A percentile compares a stretch with the other conserved stretches of the same genome.
Evolutionary conservation across 768 basidiomycete species (phyloP).

Genomic region (Termitomyces sp.): DNA sequence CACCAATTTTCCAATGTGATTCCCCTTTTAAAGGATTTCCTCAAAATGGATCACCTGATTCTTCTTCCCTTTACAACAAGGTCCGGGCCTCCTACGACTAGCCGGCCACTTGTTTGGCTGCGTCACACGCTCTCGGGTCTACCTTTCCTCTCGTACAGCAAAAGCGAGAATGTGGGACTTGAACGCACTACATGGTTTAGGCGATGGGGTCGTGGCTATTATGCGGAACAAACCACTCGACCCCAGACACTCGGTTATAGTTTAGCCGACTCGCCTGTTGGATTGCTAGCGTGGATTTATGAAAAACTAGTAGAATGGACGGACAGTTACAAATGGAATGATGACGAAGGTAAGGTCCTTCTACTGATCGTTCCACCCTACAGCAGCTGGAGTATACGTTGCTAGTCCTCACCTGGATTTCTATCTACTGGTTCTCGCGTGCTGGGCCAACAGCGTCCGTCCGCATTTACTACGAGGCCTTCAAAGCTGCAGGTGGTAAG

Average conservation of each 20-base stretch:
- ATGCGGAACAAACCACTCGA: constrained; percentile 36
- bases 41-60: neutral
- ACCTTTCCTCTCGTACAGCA: constrained; percentile 16
- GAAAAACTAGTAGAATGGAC: constrained; percentile 48
- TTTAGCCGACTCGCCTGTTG: constrained; percentile 55
- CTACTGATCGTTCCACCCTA: neutral
- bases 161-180: constrained; percentile 30
- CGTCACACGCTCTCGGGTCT: constrained; percentile 21
- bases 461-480: constrained; percentile 55
- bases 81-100: constrained; percentile 17
- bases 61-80: constrained; percentile 17
- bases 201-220: constrained; percentile 34
- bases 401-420: constrained; percentile 59
- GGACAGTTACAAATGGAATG: constrained; percentile 53
- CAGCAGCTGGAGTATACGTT: neutral
- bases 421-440: constrained; percentile 58
- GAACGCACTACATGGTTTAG: constrained; percentile 26
- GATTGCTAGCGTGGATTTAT: constrained; percentile 51
- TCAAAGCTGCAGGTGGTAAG: constrained; percentile 13
- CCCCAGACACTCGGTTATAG: constrained; percentile 54
- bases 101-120: constrained; percentile 22
- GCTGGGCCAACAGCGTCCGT: constrained; percentile 54
- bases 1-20: constrained; percentile 39
- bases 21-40: no score
- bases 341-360: constrained; percentile 44